Evolutionary conservation across 768 basidiomycete genomes (phyloP).

Genomic region (Collybia mongolica): DNA sequence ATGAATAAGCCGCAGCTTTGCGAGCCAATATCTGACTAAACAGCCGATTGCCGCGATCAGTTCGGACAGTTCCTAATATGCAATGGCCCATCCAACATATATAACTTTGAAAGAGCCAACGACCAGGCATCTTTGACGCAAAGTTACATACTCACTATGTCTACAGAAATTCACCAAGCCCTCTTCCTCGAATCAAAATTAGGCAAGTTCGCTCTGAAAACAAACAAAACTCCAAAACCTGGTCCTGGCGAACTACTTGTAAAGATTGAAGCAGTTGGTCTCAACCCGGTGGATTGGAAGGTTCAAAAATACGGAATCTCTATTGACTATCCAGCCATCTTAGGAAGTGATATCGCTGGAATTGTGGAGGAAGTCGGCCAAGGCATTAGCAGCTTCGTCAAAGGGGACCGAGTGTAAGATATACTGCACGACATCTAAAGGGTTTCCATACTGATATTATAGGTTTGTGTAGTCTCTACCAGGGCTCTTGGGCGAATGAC

Average conservation of each 20-base stretch:
- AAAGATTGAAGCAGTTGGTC: constrained; percentile 12
- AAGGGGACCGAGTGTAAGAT: constrained; percentile 53
- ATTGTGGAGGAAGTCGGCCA: constrained; percentile 41
- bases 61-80: too few relatives aligned
- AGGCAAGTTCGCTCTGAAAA: neutral
- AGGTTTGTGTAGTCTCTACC: constrained; percentile 4
- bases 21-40: too few relatives aligned
- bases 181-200: neutral
- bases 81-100: too few relatives aligned
- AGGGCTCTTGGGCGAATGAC: constrained; percentile 4
- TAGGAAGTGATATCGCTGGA: neutral
- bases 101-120: too few relatives aligned
- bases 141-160: neutral
- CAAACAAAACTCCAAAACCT: constrained; percentile 4
- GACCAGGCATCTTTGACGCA: too few relatives aligned
- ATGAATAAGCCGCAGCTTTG: too few relatives aligned
- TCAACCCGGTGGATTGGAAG: constrained; percentile 14
- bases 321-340: neutral
- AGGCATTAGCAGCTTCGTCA: constrained; percentile 45
- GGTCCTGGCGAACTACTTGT: constrained; percentile 12
- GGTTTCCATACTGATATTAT: neutral
- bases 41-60: too few relatives aligned
- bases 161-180: neutral
- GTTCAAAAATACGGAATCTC: constrained; percentile 3
- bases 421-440: neutral